Conservation (phyloP, 2,329 filamentous ascomycete genomes). For the Ophiostoma sp. region DNA sequence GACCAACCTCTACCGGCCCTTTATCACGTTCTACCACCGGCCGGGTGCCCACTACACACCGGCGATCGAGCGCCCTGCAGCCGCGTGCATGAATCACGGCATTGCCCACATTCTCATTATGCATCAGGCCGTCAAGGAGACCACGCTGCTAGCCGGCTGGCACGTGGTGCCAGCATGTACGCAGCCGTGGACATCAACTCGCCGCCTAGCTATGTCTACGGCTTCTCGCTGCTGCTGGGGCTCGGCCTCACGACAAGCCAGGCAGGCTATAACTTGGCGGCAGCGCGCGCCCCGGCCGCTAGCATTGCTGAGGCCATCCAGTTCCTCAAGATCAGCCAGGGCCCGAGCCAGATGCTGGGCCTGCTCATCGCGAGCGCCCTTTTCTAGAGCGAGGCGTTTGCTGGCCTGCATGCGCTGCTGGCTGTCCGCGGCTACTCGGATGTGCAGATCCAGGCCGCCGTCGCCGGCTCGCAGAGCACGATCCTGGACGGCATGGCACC, state of each 20-base stretch:
- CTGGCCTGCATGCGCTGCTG: slow-evolving; percentile 17
- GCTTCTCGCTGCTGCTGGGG: slow-evolving; percentile 37
- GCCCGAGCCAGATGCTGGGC: slow-evolving; percentile 24
- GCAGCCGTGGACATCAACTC: slow-evolving; percentile 29
- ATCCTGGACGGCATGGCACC: not conserved
- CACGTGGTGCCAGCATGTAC: slow-evolving; percentile 35
- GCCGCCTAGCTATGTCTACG: slow-evolving; percentile 29
- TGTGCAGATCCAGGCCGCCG: slow-evolving; percentile 20
- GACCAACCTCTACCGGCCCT: slow-evolving; percentile 37
- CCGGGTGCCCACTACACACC: slow-evolving; percentile 17
- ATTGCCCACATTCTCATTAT: slow-evolving; percentile 36
- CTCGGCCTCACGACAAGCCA: slow-evolving; percentile 36
- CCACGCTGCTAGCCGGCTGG: slow-evolving; percentile 35
- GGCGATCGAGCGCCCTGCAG: slow-evolving; percentile 30
- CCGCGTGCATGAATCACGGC: slow-evolving; percentile 34
- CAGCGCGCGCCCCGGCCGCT: slow-evolving; percentile 29
- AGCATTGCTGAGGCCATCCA: slow-evolving; percentile 33
- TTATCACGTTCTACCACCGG: slow-evolving; percentile 34
- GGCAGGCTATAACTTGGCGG: slow-evolving; percentile 34
- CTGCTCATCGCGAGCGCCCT: slow-evolving; percentile 26
- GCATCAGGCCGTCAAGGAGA: slow-evolving; percentile 33
- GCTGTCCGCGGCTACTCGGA: slow-evolving; percentile 17
- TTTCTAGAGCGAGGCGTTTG: slow-evolving; percentile 23
- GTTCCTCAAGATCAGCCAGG: slow-evolving; percentile 35
- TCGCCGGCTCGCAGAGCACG: slow-evolving; percentile 22